phyloP scores from a whole-genome alignment of 2,329 filamentous ascomycete species.

The Pseudovirgaria hyperparasitica region DNA sequence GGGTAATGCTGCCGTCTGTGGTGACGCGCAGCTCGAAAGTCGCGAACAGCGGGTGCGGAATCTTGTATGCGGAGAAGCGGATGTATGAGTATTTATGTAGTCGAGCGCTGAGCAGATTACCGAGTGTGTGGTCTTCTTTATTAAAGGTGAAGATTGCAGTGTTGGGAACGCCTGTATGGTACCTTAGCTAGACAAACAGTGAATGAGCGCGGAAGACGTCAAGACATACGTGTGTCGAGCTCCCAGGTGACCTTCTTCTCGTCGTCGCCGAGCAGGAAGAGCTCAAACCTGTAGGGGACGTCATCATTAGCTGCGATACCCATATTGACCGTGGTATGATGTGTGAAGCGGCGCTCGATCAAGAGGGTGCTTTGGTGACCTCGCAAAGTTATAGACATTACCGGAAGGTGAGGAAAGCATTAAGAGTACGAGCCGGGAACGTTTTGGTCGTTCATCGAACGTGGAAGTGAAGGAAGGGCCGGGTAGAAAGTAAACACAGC shows the following conservation, averaged over 20 bases:
- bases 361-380: too few species aligned
- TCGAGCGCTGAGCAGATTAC: slow-evolving; percentile 75
- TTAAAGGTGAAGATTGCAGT: slow-evolving; percentile 91
- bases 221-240: slow-evolving; percentile 66
- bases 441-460: slow-evolving; percentile 1
- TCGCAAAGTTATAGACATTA: neutral
- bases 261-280: slow-evolving; percentile 74
- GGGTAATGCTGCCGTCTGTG: slow-evolving; percentile 76
- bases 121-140: slow-evolving; percentile 94
- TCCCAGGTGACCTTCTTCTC: slow-evolving; percentile 91
- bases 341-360: too few species aligned
- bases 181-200: slow-evolving; percentile 1
- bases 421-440: neutral
- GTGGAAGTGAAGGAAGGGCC: neutral
- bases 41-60: slow-evolving; percentile 30
- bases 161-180: slow-evolving; percentile 64
- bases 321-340: too few species aligned
- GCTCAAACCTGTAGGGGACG: slow-evolving; percentile 59
- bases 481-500: too few species aligned
- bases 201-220: slow-evolving; percentile 1
- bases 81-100: slow-evolving; percentile 77
- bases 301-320: slow-evolving; percentile 13
- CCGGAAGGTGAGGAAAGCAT: neutral
- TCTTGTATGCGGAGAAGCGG: slow-evolving; percentile 84
- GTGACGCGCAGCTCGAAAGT: slow-evolving; percentile 67